Evolutionary conservation across 805 yeast genomes (phyloP), one percentile per base, ranked within the genome.

Genomic region (Candida schatavii): DNA sequence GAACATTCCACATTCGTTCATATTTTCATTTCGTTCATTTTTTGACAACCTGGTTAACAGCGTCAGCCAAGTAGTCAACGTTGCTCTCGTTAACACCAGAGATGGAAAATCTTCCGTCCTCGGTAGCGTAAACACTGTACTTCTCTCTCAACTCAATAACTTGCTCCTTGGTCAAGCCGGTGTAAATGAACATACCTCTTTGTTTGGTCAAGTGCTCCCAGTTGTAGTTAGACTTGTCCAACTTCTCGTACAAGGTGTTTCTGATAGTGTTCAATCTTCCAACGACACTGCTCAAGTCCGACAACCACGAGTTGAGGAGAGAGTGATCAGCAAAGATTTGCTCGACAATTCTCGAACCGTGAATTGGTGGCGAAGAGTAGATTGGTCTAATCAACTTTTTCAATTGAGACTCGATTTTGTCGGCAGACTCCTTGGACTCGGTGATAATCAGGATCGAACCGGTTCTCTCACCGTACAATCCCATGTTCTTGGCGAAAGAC

Each of bases 101-200:
- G 57, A 91, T 80, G 40, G 95, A 85, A 61, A 91, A 80, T 60
- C 99, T 82, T 29, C 98, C 98, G 62, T 89, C 93, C 47, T 80
- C 75, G 22, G 97, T 88, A 54, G 93, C 79, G 63, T 91, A 91
- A 30, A 91, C 83, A 14, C 87, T 80, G 65, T 70, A 83, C 62
- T 87, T 81, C 39, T 76, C 71, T 60, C 85, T 83, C 56, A 91
- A 74, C 47, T 72, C 66, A 44, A 78, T 72, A 37, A 88, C 91
- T 67, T 89, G 95, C 38, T 77, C 80, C 35, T 78, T 70, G 25
- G 66, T 60, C 47, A 91, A 75, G 5, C 97, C 96, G 27, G 97
- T 90, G 72, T 77, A 91, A 55, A 91, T 87, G 68, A 91, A 91
- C 98, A 91, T 91, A 54, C 99, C 99, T 61, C 91, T 85, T 66